Percentiles rank a stretch among this genome's conserved stretches.
phyloP scores from a whole-genome alignment of 2,329 filamentous ascomycete genomes.

The Fusarium chuoi region DNA sequence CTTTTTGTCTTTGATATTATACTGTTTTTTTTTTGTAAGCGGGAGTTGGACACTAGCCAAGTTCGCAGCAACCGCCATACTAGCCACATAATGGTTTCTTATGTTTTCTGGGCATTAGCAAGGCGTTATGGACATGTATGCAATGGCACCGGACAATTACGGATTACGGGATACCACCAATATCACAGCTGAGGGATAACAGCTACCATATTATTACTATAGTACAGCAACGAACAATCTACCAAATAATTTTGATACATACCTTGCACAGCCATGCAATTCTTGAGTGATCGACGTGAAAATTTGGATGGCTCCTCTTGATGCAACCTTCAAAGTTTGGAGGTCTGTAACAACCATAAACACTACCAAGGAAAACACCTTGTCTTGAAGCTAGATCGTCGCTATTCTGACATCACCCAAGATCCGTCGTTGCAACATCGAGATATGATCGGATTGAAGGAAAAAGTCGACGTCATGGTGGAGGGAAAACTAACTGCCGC shows the following conservation, averaged over 20 bases:
- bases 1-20: conserved; percentile 1
- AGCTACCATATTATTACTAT: conserved; percentile 31
- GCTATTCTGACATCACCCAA: conserved; percentile 17
- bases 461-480: conserved; percentile 23
- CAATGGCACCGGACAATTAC: conserved; percentile 20
- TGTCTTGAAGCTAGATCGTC: conserved; percentile 2
- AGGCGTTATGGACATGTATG: conserved; percentile 30
- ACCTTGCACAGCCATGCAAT: background rate
- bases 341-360: background rate
- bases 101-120: conserved; percentile 27
- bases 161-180: conserved; percentile 30
- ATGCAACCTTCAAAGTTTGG: conserved; percentile 1
- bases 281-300: conserved; percentile 11
- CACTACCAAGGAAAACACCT: background rate
- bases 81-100: conserved; percentile 7
- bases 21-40: conserved; percentile 1
- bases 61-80: conserved; percentile 24
- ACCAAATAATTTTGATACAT: background rate
- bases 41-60: conserved; percentile 12
- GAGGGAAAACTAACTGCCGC: conserved; percentile 16
- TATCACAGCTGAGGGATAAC: conserved; percentile 22
- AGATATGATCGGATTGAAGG: conserved; percentile 4
- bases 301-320: background rate
- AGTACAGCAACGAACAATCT: conserved; percentile 23
- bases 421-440: conserved; percentile 6